Evolutionary conservation across 139 green algal species (phyloP), one percentile per base, ranked within the genome.

Genomic region (Tetradesmus lagerheimii): DNA sequence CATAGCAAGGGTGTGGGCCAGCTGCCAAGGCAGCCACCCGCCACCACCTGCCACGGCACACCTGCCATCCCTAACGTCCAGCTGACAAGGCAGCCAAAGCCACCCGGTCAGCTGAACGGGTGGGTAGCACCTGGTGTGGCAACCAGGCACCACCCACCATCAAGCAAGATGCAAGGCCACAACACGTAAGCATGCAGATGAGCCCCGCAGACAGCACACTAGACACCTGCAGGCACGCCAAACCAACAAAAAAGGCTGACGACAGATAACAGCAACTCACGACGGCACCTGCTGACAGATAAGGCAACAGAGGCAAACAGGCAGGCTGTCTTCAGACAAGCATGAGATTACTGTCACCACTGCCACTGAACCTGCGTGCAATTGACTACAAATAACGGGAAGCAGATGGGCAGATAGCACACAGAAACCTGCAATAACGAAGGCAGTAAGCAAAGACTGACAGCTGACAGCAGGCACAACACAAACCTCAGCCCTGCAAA

Each of bases 61-160:
- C 71, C 71, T 79, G 71, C 71, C 71, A 38, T 37, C 71, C 71
- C 71, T 79, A n/a, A 79, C 71, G 71, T 79, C 71, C 71, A 38
- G 71, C 71, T 79, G 71, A 79, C 31, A 23, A 38, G 71, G 71
- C 27, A 15, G 27, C 31, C 12, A 9, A 1, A 29, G 31, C 31
- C n/a, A 29, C 71, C 71, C 71, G 11, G 31, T 38, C 71, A 79
- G 71, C 71, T 38, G 71, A 79, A 79, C 71, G 71, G 71, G 71
- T 79, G 71, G 71, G 71, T 8, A 79, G 71, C n/a, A 20, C 71
- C 71, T 38, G 31, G 2, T 38, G 0, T 39, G n/a, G 71, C 66
- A 79, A 38, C 31, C 71, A 41, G 71, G 71, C 31, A 38, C 71
- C 29, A 79, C 71, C 71, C 71, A 79, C 71, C 71, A 38, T 41